Base-by-base conservation (phyloP, 2,329 filamentous ascomycete genomes). In the Cercospora sojina region DNA sequence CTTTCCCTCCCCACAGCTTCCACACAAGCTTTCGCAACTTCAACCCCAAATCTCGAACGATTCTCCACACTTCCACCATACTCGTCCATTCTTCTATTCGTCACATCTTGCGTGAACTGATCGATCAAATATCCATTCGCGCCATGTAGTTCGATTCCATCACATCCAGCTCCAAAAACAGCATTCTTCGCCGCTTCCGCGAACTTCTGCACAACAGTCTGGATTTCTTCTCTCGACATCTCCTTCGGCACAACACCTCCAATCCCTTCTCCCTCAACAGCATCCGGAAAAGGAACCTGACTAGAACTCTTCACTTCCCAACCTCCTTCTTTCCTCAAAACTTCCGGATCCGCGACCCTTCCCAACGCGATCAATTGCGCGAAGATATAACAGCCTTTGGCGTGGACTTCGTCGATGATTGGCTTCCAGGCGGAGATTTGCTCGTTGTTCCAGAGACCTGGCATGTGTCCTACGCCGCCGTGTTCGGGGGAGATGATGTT, bases 71-170 rank as follows among this genome's bases (percentile, higher is more conserved):
- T 79, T 5, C 82, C 83, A 6, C 75, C 83, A 73, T 76, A 83
- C 63, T 57, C 69, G 58, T 84, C 83, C 1, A 76, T 84, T 3
- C 86, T 81, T 31, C 79, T 77, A 75, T 88, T 88, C 72, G 78
- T 77, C 8, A 76, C 81, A 64, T 83, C 82, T 68, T 86, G 88
- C 35, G 90, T 78, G 75, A 91, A 92, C 70, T 88, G 83, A 64
- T 84, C 83, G 5, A 90, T 75, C 0, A 92, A 80, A 72, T 91
- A 91, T 12, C 74, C 71, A 62, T 73, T 74, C 13, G 72, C 75
- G 49, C 73, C 80, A 67, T 81, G 79, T n/a, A 82, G 74, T 64
- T 82, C 88, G 27, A 91, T 82, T 2, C 86, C 85, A 73, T 90
- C 88, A 67, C 87, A 85, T 0, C 85, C 85, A 7, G 60, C 65